Percentiles rank a stretch among this genome's conserved stretches.
These are phyloP conservation scores for Lactarius sp. DNA, from an alignment of 768 basidiomycete species.

Conservation along the genomic window DNA sequence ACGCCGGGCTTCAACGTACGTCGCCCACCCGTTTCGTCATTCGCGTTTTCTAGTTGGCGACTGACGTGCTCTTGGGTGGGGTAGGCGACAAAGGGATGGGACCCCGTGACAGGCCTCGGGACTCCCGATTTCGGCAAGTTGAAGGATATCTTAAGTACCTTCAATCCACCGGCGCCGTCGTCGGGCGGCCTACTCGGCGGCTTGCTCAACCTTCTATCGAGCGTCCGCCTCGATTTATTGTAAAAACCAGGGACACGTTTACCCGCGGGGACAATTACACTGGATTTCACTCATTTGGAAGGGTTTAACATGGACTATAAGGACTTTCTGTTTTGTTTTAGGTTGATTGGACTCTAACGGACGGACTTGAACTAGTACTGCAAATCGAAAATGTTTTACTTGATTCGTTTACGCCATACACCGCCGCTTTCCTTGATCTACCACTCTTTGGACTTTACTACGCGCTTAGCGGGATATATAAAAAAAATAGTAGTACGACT, in stretches of 20 bases:
- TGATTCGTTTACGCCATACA: neutral
- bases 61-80: neutral
- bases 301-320: neutral
- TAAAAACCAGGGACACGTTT: neutral
- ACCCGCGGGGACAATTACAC: neutral
- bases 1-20: constrained; percentile 34
- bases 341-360: constrained; percentile 1
- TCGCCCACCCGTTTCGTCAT: neutral
- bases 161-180: neutral
- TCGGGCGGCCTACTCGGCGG: neutral
- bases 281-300: neutral
- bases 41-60: neutral
- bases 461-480: too few relatives aligned
- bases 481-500: too few relatives aligned
- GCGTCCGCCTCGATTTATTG: neutral
- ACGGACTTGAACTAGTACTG: neutral
- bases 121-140: constrained; percentile 34
- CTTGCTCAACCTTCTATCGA: neutral
- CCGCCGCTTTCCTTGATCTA: neutral
- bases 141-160: constrained; percentile 28
- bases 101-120: constrained; percentile 35
- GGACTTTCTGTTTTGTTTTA: neutral
- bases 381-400: neutral
- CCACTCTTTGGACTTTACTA: neutral
- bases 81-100: constrained; percentile 35